Evolutionary conservation across 495 filamentous ascomycete genomes (phyloP).

Genomic region (Podospora bellae-mahoneyi): DNA sequence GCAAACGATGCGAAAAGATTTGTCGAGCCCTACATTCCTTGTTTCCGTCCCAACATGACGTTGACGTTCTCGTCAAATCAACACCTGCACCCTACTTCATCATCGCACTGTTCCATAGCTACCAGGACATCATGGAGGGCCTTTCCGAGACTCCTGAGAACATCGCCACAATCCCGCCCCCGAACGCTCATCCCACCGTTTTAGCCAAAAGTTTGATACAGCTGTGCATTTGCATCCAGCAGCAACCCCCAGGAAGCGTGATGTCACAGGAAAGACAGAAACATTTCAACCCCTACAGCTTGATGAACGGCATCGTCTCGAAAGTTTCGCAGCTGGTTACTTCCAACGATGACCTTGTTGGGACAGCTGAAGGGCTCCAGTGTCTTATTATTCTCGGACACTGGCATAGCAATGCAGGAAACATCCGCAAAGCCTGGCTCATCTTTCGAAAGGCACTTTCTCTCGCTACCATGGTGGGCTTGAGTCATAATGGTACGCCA

Average conservation of each 20-base stretch:
- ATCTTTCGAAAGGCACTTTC: constrained; percentile 40
- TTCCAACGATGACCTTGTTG: constrained; percentile 49
- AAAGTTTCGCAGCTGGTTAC: constrained; percentile 41
- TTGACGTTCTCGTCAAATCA: constrained; percentile 31
- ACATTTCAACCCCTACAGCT: constrained; percentile 28
- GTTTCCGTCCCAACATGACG: constrained; percentile 43
- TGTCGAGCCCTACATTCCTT: constrained; percentile 32
- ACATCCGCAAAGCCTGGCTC: constrained; percentile 47
- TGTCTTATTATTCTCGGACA: constrained; percentile 36
- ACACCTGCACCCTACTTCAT: constrained; percentile 34
- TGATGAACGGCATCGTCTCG: constrained; percentile 37
- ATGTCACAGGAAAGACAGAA: constrained; percentile 28
- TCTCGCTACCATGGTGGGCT: constrained; percentile 46
- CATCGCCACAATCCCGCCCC: constrained; percentile 30
- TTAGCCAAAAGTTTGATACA: constrained; percentile 48
- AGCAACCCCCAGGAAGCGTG: constrained; percentile 30
- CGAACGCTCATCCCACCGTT: constrained; percentile 41
- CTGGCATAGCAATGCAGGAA: constrained; percentile 45
- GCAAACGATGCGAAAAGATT: constrained; percentile 20
- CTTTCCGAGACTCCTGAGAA: constrained; percentile 25
- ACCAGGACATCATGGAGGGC: constrained; percentile 28
- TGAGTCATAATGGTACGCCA: constrained; percentile 31
- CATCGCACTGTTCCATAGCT: constrained; percentile 28
- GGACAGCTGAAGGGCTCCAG: constrained; percentile 46
- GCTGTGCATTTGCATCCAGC: constrained; percentile 47